These are phyloP conservation scores for Alternaria sp. DNA, from an alignment of 2,329 filamentous ascomycete genomes.

Conservation along the genomic window DNA sequence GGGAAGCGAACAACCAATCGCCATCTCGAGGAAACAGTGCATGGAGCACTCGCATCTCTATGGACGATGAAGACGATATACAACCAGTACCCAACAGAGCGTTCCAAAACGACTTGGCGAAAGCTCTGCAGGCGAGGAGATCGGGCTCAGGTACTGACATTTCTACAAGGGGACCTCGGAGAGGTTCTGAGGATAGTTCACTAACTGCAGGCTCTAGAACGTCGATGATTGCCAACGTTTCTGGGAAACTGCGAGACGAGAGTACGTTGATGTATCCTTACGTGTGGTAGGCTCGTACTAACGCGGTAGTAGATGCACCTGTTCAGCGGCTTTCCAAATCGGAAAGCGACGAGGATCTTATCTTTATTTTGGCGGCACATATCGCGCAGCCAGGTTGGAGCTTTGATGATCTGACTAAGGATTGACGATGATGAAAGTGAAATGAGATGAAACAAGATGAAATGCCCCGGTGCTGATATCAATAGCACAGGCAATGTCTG, in stretches of 20 bases:
- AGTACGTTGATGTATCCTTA: neutral
- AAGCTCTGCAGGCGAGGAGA: neutral
- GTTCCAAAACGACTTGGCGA: neutral
- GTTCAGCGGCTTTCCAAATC: neutral
- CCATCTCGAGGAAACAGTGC: neutral
- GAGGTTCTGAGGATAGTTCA: neutral
- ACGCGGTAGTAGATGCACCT: neutral
- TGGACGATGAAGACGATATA: neutral
- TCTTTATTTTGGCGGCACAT: slow-evolving; percentile 5
- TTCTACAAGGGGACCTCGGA: neutral
- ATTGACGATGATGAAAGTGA: neutral
- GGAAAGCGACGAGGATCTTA: neutral
- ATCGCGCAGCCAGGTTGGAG: slow-evolving; percentile 2
- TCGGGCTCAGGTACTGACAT: neutral
- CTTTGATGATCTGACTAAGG: neutral
- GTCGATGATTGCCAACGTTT: slow-evolving; percentile 5
- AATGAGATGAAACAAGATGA: neutral
- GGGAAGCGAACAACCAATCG: neutral
- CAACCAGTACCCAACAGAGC: slow-evolving; percentile 4
- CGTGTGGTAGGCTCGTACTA: neutral
- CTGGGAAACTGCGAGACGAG: neutral
- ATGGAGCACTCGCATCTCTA: neutral
- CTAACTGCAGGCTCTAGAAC: slow-evolving; percentile 5
- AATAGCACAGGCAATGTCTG: neutral
- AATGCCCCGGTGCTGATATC: neutral